A percentile compares a stretch with the other conserved stretches of the same genome.
These are phyloP conservation scores for Amanita inopinata DNA, from an alignment of 768 basidiomycete genomes.

Conservation along the genomic window DNA sequence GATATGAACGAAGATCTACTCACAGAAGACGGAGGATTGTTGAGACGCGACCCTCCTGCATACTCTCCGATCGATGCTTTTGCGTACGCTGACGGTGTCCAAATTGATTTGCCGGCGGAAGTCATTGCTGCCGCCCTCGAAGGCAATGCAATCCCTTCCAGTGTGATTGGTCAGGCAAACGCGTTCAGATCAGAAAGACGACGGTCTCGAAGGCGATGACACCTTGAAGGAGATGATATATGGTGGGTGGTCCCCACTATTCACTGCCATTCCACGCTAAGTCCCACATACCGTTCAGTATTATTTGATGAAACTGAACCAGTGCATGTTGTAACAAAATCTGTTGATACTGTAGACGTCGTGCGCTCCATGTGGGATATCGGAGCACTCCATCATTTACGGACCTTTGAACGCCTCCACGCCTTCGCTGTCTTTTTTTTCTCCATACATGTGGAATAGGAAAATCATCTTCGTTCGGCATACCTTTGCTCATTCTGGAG, in stretches of 20 bases:
- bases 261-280: neutral
- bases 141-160: constrained; percentile 53
- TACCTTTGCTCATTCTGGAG: neutral
- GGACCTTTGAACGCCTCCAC: too few relatives aligned
- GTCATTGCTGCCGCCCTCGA: constrained; percentile 86
- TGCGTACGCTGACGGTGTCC: constrained; percentile 80
- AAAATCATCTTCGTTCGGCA: too few relatives aligned
- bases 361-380: neutral
- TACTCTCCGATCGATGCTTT: constrained; percentile 87
- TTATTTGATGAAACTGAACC: constrained; percentile 5
- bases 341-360: too few relatives aligned
- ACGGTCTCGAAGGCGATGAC: constrained; percentile 44
- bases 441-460: neutral
- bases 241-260: constrained; percentile 17
- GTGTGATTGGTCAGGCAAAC: constrained; percentile 42
- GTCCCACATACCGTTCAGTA: neutral
- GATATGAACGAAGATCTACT: constrained; percentile 1
- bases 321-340: constrained; percentile 15
- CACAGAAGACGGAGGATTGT: constrained; percentile 18
- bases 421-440: neutral
- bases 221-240: constrained; percentile 17
- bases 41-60: constrained; percentile 67
- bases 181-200: constrained; percentile 45
- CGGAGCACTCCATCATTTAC: neutral
- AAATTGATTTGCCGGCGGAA: constrained; percentile 87